Base-by-base conservation (phyloP, 805 yeast species). In the Spathaspora sp. region DNA sequence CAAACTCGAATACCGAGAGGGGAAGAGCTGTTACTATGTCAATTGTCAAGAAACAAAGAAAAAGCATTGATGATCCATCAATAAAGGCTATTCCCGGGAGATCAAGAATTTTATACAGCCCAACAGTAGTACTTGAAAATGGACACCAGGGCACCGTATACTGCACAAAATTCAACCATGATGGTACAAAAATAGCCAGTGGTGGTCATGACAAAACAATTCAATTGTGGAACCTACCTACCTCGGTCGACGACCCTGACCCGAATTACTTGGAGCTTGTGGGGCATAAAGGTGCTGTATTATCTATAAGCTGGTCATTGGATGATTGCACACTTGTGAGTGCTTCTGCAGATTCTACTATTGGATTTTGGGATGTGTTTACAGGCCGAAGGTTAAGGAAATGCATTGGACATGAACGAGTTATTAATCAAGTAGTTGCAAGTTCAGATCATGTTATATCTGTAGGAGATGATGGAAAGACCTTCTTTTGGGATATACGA, bases 221-320 rank as follows among this genome's bases (percentile, higher is more conserved):
- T 39, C 67, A 67, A 18, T 57, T 80, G 23, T 80, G 83, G 83
- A 64, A 67, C 31, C 63, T 73, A 5, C 78, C 78, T 2, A 64
- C 64, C 1, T 51, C 52, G 2, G 64, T 62, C 2, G 58, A 55
- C 9, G 65, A 57, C 1, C 59, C 54, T 12, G 44, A 42, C 0
- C 65, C 68, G 2, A 82, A 81, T 58, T 73, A 64, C 53, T 85
- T 85, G 2, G 65, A 69, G 3, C 54, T 80, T 2, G 52, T 57
- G 11, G 88, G 86, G 4, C 89, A 85, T 60, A 84, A 83, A 52
- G 78, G 81, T 6, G 89, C 90, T 0, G 75, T 88, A 0, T 80
- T 89, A 0, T 77, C 83, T 1, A 57, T 87, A 9, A 63, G 68
- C 28, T 87, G 92, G 89, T 52, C 64, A 2, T 57, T 66, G 5